These are phyloP conservation scores for Gremmenia infestans DNA, from an alignment of 2,329 filamentous ascomycete genomes.

Conservation along the genomic window DNA sequence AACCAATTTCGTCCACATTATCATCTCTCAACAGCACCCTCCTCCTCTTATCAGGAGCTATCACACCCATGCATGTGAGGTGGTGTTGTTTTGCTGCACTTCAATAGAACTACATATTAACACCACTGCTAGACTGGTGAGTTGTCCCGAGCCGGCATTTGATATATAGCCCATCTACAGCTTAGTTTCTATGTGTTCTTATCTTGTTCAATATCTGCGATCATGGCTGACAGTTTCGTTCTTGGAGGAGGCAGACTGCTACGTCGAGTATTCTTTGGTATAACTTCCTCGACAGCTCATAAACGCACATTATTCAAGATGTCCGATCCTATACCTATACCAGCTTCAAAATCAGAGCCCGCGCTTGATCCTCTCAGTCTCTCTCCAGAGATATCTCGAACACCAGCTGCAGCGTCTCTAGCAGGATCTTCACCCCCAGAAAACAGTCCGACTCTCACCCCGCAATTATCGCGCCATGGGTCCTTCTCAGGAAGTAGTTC, in stretches of 20 bases:
- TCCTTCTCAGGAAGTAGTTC: slow-evolving; percentile 81
- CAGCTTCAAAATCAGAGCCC: slow-evolving; percentile 22
- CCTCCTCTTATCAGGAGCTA: background rate
- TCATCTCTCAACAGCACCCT: background rate
- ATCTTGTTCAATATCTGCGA: background rate
- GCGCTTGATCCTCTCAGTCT: slow-evolving; percentile 16
- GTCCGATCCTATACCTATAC: slow-evolving; percentile 38
- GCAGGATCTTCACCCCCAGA: slow-evolving; percentile 45
- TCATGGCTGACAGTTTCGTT: slow-evolving; percentile 41
- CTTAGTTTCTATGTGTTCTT: background rate
- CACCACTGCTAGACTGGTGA: background rate
- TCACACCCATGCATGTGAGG: background rate
- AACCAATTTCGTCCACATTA: background rate
- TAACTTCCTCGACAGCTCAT: slow-evolving; percentile 34
- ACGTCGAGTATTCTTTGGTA: slow-evolving; percentile 37
- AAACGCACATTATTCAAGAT: slow-evolving; percentile 39
- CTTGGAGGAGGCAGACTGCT: slow-evolving; percentile 38
- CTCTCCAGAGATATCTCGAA: slow-evolving; percentile 19
- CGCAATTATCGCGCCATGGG: slow-evolving; percentile 64
- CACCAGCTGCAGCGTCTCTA: slow-evolving; percentile 29
- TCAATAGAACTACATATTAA: background rate
- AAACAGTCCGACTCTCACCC: slow-evolving; percentile 52
- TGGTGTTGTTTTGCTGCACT: background rate
- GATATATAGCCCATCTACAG: background rate
- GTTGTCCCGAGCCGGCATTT: background rate